Percentiles rank a stretch among this genome's conserved stretches.
Conservation (phyloP, 2,329 filamentous ascomycete species). For the Fusarium foetens region DNA sequence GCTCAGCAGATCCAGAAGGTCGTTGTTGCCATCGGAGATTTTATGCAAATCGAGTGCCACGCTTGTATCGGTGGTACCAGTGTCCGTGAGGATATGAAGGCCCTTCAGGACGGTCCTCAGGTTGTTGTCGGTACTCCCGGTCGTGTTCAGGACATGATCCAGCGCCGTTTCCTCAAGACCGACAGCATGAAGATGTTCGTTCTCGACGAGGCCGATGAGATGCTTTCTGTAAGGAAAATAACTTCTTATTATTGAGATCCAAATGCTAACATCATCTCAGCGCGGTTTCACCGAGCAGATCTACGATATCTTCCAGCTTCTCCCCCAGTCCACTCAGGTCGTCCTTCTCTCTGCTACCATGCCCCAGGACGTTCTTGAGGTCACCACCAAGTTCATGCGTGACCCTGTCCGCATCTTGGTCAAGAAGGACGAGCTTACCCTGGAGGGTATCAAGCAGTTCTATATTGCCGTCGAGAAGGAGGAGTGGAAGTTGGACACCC, state of each 20-base stretch:
- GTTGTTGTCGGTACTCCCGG: slow-evolving; percentile 98
- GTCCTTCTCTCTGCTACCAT: slow-evolving; percentile 98
- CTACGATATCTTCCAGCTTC: slow-evolving; percentile 99
- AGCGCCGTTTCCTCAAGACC: slow-evolving; percentile 95
- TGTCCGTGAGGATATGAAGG: slow-evolving; percentile 98
- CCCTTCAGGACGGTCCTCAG: slow-evolving; percentile 93
- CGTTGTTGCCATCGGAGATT: slow-evolving; percentile 97
- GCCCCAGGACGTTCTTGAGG: slow-evolving; percentile 98
- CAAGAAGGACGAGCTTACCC: slow-evolving; percentile 99
- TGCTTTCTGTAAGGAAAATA: slow-evolving; percentile 79
- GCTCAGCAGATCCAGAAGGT: slow-evolving; percentile 99
- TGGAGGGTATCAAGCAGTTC: slow-evolving; percentile 99
- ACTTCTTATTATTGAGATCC: background rate
- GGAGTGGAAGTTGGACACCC: slow-evolving; percentile 99
- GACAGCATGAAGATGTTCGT: slow-evolving; percentile 99
- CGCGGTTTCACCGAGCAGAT: slow-evolving; percentile 99
- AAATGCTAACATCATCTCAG: slow-evolving; percentile 58
- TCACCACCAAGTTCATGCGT: slow-evolving; percentile 99
- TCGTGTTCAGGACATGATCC: slow-evolving; percentile 99
- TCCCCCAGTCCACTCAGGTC: slow-evolving; percentile 97
- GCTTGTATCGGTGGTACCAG: slow-evolving; percentile 99
- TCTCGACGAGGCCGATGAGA: slow-evolving; percentile 98
- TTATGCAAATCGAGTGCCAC: slow-evolving; percentile 99
- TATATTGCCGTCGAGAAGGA: slow-evolving; percentile 99
- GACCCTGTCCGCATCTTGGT: slow-evolving; percentile 98